Evolutionary conservation across 2,329 filamentous ascomycete species (phyloP).

Genomic region (Macroventuria anomochaeta): DNA sequence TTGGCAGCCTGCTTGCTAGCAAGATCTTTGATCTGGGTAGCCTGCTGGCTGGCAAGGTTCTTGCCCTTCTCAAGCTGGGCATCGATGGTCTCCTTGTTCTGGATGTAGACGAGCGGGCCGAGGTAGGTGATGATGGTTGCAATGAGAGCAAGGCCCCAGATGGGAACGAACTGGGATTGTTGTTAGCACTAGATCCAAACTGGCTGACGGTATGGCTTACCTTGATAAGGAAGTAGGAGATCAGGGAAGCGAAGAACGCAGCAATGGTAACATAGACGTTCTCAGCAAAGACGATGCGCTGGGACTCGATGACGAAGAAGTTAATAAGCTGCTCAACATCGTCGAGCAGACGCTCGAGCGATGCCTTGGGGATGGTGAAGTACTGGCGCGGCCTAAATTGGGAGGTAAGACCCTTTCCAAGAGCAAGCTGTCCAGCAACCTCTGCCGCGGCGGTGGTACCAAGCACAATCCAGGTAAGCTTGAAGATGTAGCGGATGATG

Average conservation of each 20-base stretch:
- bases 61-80: conserved; percentile 62
- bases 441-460: conserved; percentile 66
- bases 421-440: conserved; percentile 60
- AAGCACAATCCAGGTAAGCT: conserved; percentile 64
- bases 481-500: conserved; percentile 67
- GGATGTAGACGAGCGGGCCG: conserved; percentile 67
- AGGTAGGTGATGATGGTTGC: conserved; percentile 64
- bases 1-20: conserved; percentile 66
- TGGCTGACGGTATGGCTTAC: not conserved
- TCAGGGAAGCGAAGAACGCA: conserved; percentile 64
- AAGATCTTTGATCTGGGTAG: conserved; percentile 65
- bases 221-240: conserved; percentile 70
- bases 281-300: conserved; percentile 70
- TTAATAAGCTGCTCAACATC: conserved; percentile 70
- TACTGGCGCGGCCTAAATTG: conserved; percentile 69
- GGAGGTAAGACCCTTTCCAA: conserved; percentile 65
- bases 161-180: conserved; percentile 58
- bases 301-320: conserved; percentile 72
- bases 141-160: conserved; percentile 68
- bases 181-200: not conserved
- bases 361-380: conserved; percentile 70
- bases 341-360: conserved; percentile 65
- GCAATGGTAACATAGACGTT: conserved; percentile 66
- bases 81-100: conserved; percentile 70
- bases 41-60: conserved; percentile 63